Evolutionary conservation across 2,329 filamentous ascomycete genomes (phyloP).

Genomic region (Colletotrichum sp.): DNA sequence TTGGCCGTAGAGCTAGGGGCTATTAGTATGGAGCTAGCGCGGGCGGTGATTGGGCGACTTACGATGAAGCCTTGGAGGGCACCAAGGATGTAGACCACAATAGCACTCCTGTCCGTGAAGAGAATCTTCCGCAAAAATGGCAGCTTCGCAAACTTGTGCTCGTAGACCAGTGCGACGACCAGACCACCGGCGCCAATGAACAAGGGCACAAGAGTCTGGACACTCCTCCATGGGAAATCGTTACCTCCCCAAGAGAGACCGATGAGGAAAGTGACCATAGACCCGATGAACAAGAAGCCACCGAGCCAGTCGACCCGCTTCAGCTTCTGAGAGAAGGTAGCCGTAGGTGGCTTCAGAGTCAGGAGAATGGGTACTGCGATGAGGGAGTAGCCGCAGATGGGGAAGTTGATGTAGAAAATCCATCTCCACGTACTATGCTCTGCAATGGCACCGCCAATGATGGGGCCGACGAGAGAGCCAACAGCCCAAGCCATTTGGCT

Average conservation of each 20-base stretch:
- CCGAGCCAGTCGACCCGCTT: conserved; percentile 50
- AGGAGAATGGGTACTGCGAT: conserved; percentile 45
- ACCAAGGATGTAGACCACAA: conserved; percentile 34
- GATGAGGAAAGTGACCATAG: conserved; percentile 48
- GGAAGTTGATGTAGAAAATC: conserved; percentile 54
- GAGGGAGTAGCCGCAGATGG: conserved; percentile 44
- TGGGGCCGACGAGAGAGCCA: conserved; percentile 43
- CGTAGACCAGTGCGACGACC: conserved; percentile 40
- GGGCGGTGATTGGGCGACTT: conserved; percentile 9
- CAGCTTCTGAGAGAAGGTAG: conserved; percentile 37
- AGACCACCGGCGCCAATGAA: conserved; percentile 46
- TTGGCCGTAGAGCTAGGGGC: conserved; percentile 29
- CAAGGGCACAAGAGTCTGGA: conserved; percentile 45
- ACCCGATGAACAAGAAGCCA: conserved; percentile 47
- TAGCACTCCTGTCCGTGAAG: conserved; percentile 31
- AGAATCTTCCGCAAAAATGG: conserved; percentile 36
- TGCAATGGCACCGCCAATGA: conserved; percentile 41
- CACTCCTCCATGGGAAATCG: conserved; percentile 45
- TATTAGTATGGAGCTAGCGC: not conserved
- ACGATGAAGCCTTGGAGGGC: conserved; percentile 37
- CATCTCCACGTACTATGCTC: conserved; percentile 47
- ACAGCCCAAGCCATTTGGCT: conserved; percentile 41
- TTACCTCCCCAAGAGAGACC: conserved; percentile 53
- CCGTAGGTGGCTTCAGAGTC: conserved; percentile 38
- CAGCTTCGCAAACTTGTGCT: conserved; percentile 32